phyloP scores from a whole-genome alignment of 2,329 filamentous ascomycete genomes.

The Ophiocordyceps camponoti-saundersi region DNA sequence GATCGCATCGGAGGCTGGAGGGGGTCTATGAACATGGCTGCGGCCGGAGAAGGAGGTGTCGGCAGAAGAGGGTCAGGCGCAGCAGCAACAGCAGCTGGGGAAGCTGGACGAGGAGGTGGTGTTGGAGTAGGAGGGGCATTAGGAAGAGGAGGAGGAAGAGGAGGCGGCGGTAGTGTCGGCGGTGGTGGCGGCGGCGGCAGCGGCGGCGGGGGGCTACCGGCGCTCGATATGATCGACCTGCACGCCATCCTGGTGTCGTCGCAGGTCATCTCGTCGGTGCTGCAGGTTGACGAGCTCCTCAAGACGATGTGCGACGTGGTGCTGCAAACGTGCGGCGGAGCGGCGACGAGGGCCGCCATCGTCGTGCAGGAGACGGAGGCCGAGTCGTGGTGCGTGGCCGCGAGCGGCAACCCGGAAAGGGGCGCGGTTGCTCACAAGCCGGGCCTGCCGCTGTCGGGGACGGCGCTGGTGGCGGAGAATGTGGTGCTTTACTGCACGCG shows the following conservation, averaged over 20 bases:
- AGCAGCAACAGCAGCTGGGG: no score
- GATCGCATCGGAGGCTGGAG: slow-evolving; percentile 47
- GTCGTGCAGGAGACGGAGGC: slow-evolving; percentile 51
- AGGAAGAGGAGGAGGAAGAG: no score
- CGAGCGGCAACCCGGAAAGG: slow-evolving; percentile 53
- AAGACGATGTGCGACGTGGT: slow-evolving; percentile 74
- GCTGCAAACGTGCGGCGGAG: slow-evolving; percentile 55
- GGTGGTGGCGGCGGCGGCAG: slow-evolving; percentile 13
- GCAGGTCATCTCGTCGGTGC: slow-evolving; percentile 62
- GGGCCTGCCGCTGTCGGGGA: slow-evolving; percentile 45
- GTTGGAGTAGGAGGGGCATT: no score
- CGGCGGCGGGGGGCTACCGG: slow-evolving; percentile 46
- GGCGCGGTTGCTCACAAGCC: slow-evolving; percentile 51
- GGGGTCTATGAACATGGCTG: slow-evolving; percentile 31
- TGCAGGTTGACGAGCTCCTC: slow-evolving; percentile 58
- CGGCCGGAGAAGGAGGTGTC: not conserved
- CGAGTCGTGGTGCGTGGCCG: slow-evolving; percentile 54
- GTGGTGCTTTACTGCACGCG: slow-evolving; percentile 62
- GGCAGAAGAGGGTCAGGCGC: not conserved
- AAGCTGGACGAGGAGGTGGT: no score
- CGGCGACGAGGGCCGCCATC: slow-evolving; percentile 55
- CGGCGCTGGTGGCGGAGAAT: slow-evolving; percentile 56
- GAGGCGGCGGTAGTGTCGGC: no score
- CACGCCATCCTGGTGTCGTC: slow-evolving; percentile 64
- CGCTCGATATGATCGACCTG: slow-evolving; percentile 69